Evolutionary conservation across 495 filamentous ascomycete species (phyloP).

Genomic region (Trichoderma orchidacearum): DNA sequence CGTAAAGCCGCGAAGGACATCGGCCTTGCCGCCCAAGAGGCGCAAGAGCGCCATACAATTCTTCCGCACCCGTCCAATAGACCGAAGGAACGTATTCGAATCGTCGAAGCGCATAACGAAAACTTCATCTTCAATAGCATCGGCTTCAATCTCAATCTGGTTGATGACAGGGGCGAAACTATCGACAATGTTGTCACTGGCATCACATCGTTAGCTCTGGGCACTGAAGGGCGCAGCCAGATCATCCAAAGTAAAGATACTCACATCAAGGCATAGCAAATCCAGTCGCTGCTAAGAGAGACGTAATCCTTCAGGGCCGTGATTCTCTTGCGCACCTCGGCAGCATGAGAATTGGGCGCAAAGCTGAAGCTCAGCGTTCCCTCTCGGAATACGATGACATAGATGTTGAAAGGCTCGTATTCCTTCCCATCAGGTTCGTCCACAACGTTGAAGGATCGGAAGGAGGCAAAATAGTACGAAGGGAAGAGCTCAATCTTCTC

Average conservation of each 20-base stretch:
- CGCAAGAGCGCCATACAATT: conserved; percentile 90
- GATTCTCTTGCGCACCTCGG: conserved; percentile 83
- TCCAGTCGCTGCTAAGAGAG: conserved; percentile 87
- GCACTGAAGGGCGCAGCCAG: neutral
- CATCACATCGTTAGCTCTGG: conserved; percentile 10
- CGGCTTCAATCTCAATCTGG: conserved; percentile 74
- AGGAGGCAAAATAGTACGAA: conserved; percentile 94
- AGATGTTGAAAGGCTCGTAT: conserved; percentile 86
- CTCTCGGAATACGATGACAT: conserved; percentile 93
- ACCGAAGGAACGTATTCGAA: conserved; percentile 68
- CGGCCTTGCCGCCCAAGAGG: conserved; percentile 86
- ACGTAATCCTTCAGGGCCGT: conserved; percentile 88
- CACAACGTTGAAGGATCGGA: conserved; percentile 68
- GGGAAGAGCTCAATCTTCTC: conserved; percentile 98
- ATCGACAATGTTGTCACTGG: conserved; percentile 91
- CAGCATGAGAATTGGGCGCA: conserved; percentile 65
- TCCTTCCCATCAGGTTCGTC: conserved; percentile 67
- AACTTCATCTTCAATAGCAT: conserved; percentile 87
- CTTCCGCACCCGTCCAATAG: conserved; percentile 82
- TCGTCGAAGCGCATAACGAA: conserved; percentile 84
- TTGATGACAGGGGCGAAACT: conserved; percentile 81
- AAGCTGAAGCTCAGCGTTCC: conserved; percentile 92
- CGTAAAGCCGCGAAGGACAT: conserved; percentile 92
- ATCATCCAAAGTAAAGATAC: conserved; percentile 11
- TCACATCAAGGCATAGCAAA: conserved; percentile 97